A percentile compares a stretch with the other conserved stretches of the same genome.
Conservation (phyloP, 2,329 filamentous ascomycete species). For the Aureobasidium pullulans region DNA sequence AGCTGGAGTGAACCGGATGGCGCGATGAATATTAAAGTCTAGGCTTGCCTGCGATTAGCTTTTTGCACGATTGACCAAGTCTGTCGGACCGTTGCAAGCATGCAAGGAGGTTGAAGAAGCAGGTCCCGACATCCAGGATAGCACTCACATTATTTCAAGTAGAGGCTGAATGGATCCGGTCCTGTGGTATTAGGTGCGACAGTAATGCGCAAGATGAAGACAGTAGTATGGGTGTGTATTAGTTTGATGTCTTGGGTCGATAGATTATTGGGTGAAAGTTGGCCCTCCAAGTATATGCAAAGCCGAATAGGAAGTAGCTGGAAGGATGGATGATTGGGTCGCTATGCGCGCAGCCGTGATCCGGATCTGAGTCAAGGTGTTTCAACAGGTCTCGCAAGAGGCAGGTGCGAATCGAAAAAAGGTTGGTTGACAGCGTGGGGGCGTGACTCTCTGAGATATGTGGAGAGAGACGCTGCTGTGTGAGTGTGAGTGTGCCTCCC, state of each 20-base stretch:
- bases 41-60: constrained; percentile 4
- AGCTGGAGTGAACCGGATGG: constrained; percentile 13
- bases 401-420: neutral
- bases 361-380: constrained; percentile 13
- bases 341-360: constrained; percentile 12
- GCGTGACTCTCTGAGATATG: constrained; percentile 10
- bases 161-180: constrained; percentile 12
- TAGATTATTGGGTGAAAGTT: constrained; percentile 3
- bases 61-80: neutral
- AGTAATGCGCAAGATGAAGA: constrained; percentile 13
- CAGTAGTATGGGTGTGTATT: constrained; percentile 11
- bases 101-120: constrained; percentile 10
- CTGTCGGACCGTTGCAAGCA: constrained; percentile 4
- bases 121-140: constrained; percentile 11
- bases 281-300: constrained; percentile 13
- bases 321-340: neutral
- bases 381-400: constrained; percentile 14
- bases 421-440: constrained; percentile 4
- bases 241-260: constrained; percentile 13
- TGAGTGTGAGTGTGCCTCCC: constrained; percentile 2
- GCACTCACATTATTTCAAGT: constrained; percentile 13
- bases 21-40: constrained; percentile 12
- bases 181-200: constrained; percentile 14
- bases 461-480: constrained; percentile 6
- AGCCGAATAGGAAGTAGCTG: constrained; percentile 13